These are phyloP conservation scores for Diaporthe longicolla DNA, from an alignment of 2,329 filamentous ascomycete genomes.

Conservation along the genomic window DNA sequence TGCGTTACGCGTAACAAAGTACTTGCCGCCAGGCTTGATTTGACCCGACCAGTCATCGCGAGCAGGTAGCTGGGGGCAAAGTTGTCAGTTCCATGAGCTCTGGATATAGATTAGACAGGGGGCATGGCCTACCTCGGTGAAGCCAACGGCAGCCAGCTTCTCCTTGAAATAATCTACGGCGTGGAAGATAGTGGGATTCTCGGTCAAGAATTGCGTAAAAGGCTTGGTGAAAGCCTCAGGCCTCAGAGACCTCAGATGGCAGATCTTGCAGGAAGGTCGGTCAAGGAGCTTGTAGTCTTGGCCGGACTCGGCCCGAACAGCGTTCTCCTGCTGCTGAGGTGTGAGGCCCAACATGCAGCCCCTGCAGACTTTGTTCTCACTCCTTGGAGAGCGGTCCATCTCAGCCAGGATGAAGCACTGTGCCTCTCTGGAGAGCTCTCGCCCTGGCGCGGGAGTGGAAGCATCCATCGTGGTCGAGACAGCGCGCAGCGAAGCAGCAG, in stretches of 20 bases:
- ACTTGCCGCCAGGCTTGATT: slow-evolving; percentile 85
- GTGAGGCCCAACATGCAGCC: slow-evolving; percentile 21
- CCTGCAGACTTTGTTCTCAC: slow-evolving; percentile 33
- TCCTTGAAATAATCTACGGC: slow-evolving; percentile 83
- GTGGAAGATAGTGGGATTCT: slow-evolving; percentile 95
- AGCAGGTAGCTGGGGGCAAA: slow-evolving; percentile 73
- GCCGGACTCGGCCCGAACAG: slow-evolving; percentile 12
- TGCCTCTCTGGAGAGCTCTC: slow-evolving; percentile 28
- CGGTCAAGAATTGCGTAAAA: slow-evolving; percentile 88
- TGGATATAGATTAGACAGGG: too few relatives aligned
- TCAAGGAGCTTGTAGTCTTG: slow-evolving; percentile 29
- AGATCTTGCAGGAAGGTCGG: slow-evolving; percentile 31
- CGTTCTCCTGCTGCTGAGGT: slow-evolving; percentile 15
- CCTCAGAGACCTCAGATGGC: slow-evolving; percentile 51
- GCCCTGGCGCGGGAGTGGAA: not conserved
- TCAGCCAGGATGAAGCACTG: slow-evolving; percentile 25
- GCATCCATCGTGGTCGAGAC: slow-evolving; percentile 2
- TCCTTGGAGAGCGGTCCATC: slow-evolving; percentile 13
- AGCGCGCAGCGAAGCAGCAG: slow-evolving; percentile 12
- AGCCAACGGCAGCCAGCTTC: slow-evolving; percentile 80
- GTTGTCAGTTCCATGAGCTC: slow-evolving; percentile 41
- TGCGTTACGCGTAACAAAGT: slow-evolving; percentile 89
- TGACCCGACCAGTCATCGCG: slow-evolving; percentile 82
- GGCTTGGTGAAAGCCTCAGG: slow-evolving; percentile 83
- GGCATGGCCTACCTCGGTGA: slow-evolving; percentile 70